Conservation (phyloP, 208 protist species). For the Crithidia brevicula region DNA sequence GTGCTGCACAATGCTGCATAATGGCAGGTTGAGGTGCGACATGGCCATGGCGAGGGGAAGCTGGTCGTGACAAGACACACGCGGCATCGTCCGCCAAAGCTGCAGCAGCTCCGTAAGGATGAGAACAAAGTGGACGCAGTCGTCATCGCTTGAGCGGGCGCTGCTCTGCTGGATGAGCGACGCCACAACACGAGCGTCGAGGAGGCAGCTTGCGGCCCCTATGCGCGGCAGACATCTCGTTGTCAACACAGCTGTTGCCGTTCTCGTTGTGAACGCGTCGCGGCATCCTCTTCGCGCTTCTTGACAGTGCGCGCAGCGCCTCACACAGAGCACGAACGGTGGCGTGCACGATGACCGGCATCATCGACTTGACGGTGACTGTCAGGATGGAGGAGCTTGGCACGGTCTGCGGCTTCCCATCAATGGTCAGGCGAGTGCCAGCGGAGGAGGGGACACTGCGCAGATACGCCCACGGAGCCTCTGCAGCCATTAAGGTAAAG, state of each 20-base stretch:
- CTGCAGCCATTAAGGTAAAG: slow-evolving; percentile 14
- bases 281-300: neutral
- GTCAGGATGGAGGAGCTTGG: slow-evolving; percentile 31
- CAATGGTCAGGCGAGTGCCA: slow-evolving; percentile 9
- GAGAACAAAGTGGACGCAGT: slow-evolving; percentile 50
- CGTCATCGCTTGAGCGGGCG: slow-evolving; percentile 28
- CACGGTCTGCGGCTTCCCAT: slow-evolving; percentile 6
- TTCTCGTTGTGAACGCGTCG: neutral
- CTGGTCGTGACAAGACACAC: slow-evolving; percentile 60
- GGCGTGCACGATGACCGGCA: slow-evolving; percentile 35
- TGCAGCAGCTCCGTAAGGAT: slow-evolving; percentile 65
- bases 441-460: slow-evolving; percentile 26
- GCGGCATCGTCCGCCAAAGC: slow-evolving; percentile 63
- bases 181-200: slow-evolving; percentile 70
- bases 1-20: slow-evolving; percentile 62
- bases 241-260: neutral
- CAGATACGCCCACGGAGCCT: slow-evolving; percentile 34
- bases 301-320: slow-evolving; percentile 7
- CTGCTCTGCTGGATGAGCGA: slow-evolving; percentile 45
- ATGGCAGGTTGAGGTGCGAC: slow-evolving; percentile 65
- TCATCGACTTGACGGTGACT: slow-evolving; percentile 32
- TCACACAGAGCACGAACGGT: slow-evolving; percentile 30
- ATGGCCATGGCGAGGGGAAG: slow-evolving; percentile 73
- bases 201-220: too few relatives aligned
- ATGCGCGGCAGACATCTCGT: slow-evolving; percentile 11